phyloP scores from a whole-genome alignment of 2,329 filamentous ascomycete genomes.

The Ceratocystis smalleyi region DNA sequence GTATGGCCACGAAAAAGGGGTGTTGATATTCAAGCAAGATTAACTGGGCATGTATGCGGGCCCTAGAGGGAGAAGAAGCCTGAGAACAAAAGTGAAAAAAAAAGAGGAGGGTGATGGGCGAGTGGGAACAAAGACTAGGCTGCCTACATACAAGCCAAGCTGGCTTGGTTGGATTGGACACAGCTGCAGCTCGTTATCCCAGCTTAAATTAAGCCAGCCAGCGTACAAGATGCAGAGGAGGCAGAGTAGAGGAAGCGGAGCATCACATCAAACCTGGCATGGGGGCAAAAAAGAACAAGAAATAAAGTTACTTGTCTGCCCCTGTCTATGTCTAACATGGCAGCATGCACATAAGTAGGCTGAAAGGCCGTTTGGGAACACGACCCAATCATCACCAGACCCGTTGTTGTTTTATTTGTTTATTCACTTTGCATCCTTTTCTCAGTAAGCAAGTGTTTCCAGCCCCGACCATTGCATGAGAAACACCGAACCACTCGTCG shows the following conservation, averaged over 20 bases:
- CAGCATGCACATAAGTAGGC: not conserved
- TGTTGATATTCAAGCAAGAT: not conserved
- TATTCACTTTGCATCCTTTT: not conserved
- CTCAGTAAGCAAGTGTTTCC: not conserved
- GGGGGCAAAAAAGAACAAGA: not conserved
- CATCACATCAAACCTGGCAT: not conserved
- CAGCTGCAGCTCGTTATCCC: not conserved
- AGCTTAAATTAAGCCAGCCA: not conserved
- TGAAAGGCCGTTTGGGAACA: not conserved
- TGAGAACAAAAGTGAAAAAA: not conserved
- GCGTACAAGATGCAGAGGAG: not conserved
- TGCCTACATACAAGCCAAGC: not conserved
- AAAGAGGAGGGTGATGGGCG: not conserved
- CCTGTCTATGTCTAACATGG: not conserved
- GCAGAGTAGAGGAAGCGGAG: not conserved
- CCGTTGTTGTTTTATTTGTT: not conserved
- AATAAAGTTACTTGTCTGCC: not conserved
- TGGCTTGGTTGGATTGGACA: not conserved
- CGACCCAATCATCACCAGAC: not conserved
- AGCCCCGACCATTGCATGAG: not conserved
- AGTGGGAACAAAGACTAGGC: not conserved
- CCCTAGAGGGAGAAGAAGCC: not conserved
- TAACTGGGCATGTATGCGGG: not conserved
- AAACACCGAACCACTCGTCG: not conserved
- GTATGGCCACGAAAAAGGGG: not conserved